phyloP scores from a whole-genome alignment of 2,329 filamentous ascomycete species.

The Colletotrichum sp. region DNA sequence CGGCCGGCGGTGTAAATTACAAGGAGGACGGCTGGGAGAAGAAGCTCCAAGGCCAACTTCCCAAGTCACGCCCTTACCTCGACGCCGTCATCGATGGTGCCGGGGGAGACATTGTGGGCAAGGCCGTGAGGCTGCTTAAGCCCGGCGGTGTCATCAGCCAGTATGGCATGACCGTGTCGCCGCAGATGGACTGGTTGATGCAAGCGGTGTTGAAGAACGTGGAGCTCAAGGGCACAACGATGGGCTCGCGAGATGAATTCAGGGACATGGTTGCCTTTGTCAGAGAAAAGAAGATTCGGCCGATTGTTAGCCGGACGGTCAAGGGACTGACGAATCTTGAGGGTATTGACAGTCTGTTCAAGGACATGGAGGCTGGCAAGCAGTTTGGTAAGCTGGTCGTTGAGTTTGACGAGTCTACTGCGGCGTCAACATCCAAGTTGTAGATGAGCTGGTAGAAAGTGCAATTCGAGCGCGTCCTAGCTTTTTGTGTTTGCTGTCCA shows the following conservation, averaged over 20 bases:
- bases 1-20: conserved; percentile 82
- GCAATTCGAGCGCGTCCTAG: neutral
- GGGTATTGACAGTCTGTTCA: conserved; percentile 83
- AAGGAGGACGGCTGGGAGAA: conserved; percentile 82
- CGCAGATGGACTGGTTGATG: conserved; percentile 89
- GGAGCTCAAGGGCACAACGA: conserved; percentile 84
- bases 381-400: conserved; percentile 96
- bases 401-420: conserved; percentile 57
- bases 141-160: conserved; percentile 81
- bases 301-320: conserved; percentile 77
- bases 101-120: conserved; percentile 81
- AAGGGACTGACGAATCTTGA: conserved; percentile 76
- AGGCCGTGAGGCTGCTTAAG: conserved; percentile 73
- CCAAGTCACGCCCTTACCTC: conserved; percentile 68
- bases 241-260: conserved; percentile 92
- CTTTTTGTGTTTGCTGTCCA: neutral
- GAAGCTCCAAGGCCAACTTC: conserved; percentile 68
- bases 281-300: conserved; percentile 71
- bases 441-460: conserved; percentile 25
- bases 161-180: conserved; percentile 90
- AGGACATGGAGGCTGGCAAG: conserved; percentile 82
- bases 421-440: conserved; percentile 42
- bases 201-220: conserved; percentile 84
- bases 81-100: conserved; percentile 93
- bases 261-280: conserved; percentile 90